Conservation (phyloP, 192 early-diverging fungal species). For the Coemansia sp. region DNA sequence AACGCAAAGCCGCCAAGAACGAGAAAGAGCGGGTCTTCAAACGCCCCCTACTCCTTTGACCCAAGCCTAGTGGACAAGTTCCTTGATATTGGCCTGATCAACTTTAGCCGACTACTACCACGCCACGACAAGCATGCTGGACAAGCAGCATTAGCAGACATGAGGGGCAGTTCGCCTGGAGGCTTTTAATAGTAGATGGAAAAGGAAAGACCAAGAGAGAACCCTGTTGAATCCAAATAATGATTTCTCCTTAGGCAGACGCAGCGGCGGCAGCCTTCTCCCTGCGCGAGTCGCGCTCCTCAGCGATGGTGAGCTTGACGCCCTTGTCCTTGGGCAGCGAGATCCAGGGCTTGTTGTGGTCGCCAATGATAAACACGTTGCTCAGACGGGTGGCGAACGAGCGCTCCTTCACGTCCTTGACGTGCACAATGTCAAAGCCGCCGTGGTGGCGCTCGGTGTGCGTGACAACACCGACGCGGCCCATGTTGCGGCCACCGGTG, state of each 20-base stretch:
- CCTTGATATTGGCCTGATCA: too few relatives aligned
- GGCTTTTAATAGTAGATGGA: too few relatives aligned
- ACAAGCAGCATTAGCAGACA: too few relatives aligned
- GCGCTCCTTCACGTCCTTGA: constrained; percentile 95
- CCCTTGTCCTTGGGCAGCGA: constrained; percentile 99
- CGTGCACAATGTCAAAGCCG: constrained; percentile 98
- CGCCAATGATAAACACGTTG: constrained; percentile 87
- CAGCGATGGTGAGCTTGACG: constrained; percentile 96
- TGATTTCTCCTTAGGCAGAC: constrained; percentile 31
- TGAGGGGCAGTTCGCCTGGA: neutral
- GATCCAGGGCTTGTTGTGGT: constrained; percentile 89
- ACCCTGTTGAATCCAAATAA: neutral
- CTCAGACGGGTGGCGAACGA: constrained; percentile 94
- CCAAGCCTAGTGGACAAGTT: too few relatives aligned
- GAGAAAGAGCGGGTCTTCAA: too few relatives aligned
- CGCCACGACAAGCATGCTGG: too few relatives aligned
- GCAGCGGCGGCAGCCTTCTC: constrained; percentile 54
- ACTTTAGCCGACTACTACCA: too few relatives aligned
- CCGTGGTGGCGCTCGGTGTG: constrained; percentile 96
- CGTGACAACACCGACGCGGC: constrained; percentile 93
- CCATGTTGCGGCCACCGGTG: constrained; percentile 98
- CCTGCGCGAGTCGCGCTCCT: constrained; percentile 95
- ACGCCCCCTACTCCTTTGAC: too few relatives aligned
- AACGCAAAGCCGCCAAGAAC: too few relatives aligned
- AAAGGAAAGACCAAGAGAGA: neutral